Evolutionary conservation across 148 eudicot species (phyloP).

Genomic region (Salicornia ramosissima): DNA sequence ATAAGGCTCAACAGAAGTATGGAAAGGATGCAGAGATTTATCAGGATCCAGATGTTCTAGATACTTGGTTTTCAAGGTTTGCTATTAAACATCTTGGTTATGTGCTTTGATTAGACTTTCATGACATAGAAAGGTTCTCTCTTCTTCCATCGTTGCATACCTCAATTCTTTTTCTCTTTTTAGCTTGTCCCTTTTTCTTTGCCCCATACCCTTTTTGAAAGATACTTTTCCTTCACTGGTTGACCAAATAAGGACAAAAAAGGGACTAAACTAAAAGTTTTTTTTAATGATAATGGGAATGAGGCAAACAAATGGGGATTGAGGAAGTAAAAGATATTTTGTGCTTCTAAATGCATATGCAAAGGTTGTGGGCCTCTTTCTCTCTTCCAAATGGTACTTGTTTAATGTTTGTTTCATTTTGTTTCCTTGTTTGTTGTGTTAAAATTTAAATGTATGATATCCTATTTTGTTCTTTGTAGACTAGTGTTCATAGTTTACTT

Average conservation of each 20-base stretch:
- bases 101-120: not conserved
- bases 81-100: slow-evolving; percentile 8
- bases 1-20: slow-evolving; percentile 67
- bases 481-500: too few species aligned
- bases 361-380: not conserved
- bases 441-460: too few species aligned
- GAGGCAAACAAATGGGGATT: too few species aligned
- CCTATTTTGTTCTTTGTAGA: too few species aligned
- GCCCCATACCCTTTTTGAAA: too few species aligned
- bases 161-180: too few species aligned
- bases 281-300: too few species aligned
- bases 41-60: slow-evolving; percentile 98
- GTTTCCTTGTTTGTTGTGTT: not conserved
- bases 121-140: not conserved
- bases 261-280: too few species aligned
- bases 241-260: too few species aligned
- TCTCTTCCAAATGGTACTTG: not conserved
- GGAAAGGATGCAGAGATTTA: slow-evolving; percentile 78
- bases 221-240: too few species aligned
- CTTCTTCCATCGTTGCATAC: too few species aligned
- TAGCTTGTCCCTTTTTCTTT: too few species aligned
- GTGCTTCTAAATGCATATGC: not conserved
- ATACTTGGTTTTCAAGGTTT: slow-evolving; percentile 99
- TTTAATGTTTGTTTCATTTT: not conserved
- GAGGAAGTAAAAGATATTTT: not conserved